These are phyloP conservation scores for Cytidiella melzeri DNA, from an alignment of 768 basidiomycete genomes.

Conservation along the genomic window DNA sequence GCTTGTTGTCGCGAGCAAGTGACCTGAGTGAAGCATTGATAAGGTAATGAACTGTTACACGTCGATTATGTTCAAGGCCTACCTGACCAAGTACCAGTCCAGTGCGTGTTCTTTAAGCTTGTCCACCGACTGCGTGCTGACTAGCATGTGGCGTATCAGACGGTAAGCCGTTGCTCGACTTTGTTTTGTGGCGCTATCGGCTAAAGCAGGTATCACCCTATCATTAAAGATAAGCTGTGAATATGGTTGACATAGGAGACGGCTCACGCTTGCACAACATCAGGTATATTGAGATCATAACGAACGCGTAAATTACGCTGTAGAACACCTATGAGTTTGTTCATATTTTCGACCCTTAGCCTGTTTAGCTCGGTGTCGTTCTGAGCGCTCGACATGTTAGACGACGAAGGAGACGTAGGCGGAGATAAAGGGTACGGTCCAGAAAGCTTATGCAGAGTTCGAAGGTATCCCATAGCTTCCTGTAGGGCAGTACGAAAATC, in stretches of 20 bases:
- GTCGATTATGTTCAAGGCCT: too few relatives aligned
- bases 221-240: slow-evolving; percentile 2
- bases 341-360: slow-evolving; percentile 59
- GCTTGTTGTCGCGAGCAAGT: slow-evolving; percentile 78
- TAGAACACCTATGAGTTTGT: slow-evolving; percentile 55
- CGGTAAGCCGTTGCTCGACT: slow-evolving; percentile 81
- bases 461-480: slow-evolving; percentile 55
- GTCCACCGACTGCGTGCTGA: slow-evolving; percentile 67
- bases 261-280: slow-evolving; percentile 72
- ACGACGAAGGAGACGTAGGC: slow-evolving; percentile 28
- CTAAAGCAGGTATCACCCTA: slow-evolving; percentile 66
- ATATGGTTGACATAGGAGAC: background rate
- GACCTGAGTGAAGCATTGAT: slow-evolving; percentile 46
- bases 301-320: slow-evolving; percentile 69
- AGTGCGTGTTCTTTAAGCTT: slow-evolving; percentile 57
- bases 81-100: slow-evolving; percentile 93
- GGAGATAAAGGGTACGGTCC: slow-evolving; percentile 30
- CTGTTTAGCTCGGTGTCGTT: slow-evolving; percentile 36
- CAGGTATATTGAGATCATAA: slow-evolving; percentile 64
- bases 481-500: slow-evolving; percentile 70
- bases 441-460: slow-evolving; percentile 44
- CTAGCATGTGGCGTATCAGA: slow-evolving; percentile 69
- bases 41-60: too few relatives aligned
- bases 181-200: slow-evolving; percentile 67
- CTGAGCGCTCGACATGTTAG: slow-evolving; percentile 32